Percentiles rank a stretch among this genome's conserved stretches.
These are phyloP conservation scores for Suillus variegatus DNA, from an alignment of 768 basidiomycete genomes.

Conservation along the genomic window DNA sequence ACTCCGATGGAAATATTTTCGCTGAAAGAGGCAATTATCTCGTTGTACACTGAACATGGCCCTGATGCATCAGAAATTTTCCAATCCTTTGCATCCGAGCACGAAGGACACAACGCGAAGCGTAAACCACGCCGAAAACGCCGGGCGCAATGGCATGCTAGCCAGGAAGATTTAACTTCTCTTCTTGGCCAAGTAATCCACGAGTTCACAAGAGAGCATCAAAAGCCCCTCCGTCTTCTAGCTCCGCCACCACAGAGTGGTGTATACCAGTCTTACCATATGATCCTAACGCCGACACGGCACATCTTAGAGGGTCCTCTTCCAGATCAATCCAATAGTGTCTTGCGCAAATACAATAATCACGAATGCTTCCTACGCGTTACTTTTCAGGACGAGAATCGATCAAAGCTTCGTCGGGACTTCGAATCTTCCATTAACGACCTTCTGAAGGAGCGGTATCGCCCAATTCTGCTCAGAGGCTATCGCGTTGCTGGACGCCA, in stretches of 20 bases:
- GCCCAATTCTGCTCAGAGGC: slow-evolving; percentile 34
- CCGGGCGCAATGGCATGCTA: slow-evolving; percentile 9
- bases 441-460: slow-evolving; percentile 36
- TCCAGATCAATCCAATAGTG: slow-evolving; percentile 38
- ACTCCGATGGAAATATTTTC: slow-evolving; percentile 21
- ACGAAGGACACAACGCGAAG: slow-evolving; percentile 18
- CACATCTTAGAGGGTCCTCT: slow-evolving; percentile 41
- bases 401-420: slow-evolving; percentile 38
- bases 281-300: slow-evolving; percentile 42
- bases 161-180: slow-evolving; percentile 16
- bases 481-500: slow-evolving; percentile 42
- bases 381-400: slow-evolving; percentile 48
- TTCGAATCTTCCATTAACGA: slow-evolving; percentile 30
- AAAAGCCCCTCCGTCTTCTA: slow-evolving; percentile 26
- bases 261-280: slow-evolving; percentile 36
- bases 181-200: slow-evolving; percentile 15
- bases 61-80: slow-evolving; percentile 26
- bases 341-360: slow-evolving; percentile 37
- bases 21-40: slow-evolving; percentile 20
- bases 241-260: slow-evolving; percentile 19
- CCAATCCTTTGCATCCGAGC: slow-evolving; percentile 16
- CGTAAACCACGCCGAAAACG: neutral
- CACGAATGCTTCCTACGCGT: slow-evolving; percentile 49
- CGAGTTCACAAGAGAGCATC: slow-evolving; percentile 25
- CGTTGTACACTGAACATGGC: slow-evolving; percentile 19